Evolutionary conservation across 1,139 yeast genomes (phyloP), one percentile per base, ranked within the genome.

Genomic region (Zygosaccharomyces sapae): DNA sequence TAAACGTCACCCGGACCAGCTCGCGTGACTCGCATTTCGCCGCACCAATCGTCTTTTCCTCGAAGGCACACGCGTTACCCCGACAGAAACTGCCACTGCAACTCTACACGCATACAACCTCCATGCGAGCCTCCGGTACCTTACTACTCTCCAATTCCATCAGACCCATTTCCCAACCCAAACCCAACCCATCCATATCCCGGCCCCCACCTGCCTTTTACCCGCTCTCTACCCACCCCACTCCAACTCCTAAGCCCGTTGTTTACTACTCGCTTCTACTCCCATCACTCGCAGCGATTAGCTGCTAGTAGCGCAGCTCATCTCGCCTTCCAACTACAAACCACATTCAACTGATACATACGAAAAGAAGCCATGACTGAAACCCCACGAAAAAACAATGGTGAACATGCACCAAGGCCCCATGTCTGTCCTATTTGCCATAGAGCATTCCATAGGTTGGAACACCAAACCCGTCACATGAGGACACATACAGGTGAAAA

Each of bases 401-500:
- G 57, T 4, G 50, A 53, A n/a, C 65, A 60, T 20, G 63, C 65
- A 19, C 65, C 68, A 29, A 55, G 73, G 46, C 84, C 85, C 3
- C 80, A 78, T 63, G 73, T 75, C 47, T 80, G 86, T 61, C 75
- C 80, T 38, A 67, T 80, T 59, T 81, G 87, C 70, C 70, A 72
- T 57, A 74, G 81, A 65, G 80, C 84, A 42, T 75, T 83, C 61
- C 84, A 80, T 59, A 69, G 86, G 52, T 62, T 80, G 46, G 86
- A 80, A 59, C 86, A 83, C 62, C 83, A 81, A 60, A 79, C 87
- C 6, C 75, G 89, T 56, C 90, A 83, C 59, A 81, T 80, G 59
- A 69, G 86, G 50, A 80, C 83, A 33, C 86, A 81, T 58, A 81
- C 86, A 1, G 86, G 86, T 22, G 86, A 82, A 61, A 81, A 85